A percentile compares a stretch with the other conserved stretches of the same genome.
phyloP scores from a whole-genome alignment of 352 stramenopile genomes.

The Globisporangium perplexum region DNA sequence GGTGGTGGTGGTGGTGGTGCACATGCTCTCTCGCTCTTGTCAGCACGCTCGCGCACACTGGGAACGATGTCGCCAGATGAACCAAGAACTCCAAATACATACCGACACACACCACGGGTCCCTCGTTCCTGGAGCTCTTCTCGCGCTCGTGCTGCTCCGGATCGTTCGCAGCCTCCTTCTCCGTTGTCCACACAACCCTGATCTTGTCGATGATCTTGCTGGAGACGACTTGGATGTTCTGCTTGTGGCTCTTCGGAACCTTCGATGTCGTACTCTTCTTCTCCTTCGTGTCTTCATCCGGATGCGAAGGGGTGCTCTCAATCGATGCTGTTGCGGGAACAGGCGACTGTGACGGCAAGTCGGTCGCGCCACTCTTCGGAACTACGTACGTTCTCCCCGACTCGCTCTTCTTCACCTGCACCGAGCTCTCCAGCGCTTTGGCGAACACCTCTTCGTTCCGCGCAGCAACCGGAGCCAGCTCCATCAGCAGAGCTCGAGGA shows the following conservation, averaged over 20 bases:
- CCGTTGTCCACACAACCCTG: constrained; percentile 36
- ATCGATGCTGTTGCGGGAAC: background rate
- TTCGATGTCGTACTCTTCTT: constrained; percentile 25
- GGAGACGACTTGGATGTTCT: constrained; percentile 51
- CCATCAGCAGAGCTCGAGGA: constrained; percentile 71
- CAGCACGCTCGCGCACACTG: constrained; percentile 59
- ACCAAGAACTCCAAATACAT: constrained; percentile 69
- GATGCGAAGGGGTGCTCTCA: background rate
- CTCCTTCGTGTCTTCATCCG: constrained; percentile 16
- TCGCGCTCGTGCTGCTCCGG: constrained; percentile 7
- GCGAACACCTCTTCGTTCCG: constrained; percentile 77
- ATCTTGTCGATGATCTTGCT: constrained; percentile 65
- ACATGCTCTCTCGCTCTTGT: constrained; percentile 41
- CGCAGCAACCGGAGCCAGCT: constrained; percentile 62
- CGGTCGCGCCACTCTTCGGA: constrained; percentile 16
- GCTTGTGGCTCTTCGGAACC: constrained; percentile 61
- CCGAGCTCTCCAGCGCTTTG: constrained; percentile 56
- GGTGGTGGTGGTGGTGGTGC: constrained; percentile 26
- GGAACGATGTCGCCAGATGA: constrained; percentile 68
- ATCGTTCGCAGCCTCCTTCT: constrained; percentile 27
- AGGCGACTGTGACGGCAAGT: background rate
- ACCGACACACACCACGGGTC: constrained; percentile 40
- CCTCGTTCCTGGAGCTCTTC: constrained; percentile 7
- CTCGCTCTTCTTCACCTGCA: constrained; percentile 76
- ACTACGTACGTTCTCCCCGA: constrained; percentile 77